A percentile compares a stretch with the other conserved stretches of the same genome.
Evolutionary conservation across 2,329 filamentous ascomycete species (phyloP).

Genomic region (Polychaeton citri): DNA sequence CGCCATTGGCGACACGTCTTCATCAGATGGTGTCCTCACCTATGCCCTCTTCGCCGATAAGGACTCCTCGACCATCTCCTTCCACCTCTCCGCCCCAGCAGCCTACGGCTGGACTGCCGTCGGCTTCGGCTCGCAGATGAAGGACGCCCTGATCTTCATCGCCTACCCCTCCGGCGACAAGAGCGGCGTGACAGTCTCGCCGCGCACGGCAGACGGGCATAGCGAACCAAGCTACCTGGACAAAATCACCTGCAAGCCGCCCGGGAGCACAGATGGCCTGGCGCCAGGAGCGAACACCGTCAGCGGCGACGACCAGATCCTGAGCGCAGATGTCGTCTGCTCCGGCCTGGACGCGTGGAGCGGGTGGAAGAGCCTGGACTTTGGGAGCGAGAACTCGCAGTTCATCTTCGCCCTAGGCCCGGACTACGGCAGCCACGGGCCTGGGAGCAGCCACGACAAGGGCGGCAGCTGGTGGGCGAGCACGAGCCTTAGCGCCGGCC

Average conservation of each 20-base stretch:
- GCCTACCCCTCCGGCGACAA: slow-evolving; percentile 24
- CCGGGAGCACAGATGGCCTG: slow-evolving; percentile 6
- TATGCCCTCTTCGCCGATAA: not conserved
- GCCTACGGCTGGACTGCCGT: slow-evolving; percentile 30
- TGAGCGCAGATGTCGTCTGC: slow-evolving; percentile 20
- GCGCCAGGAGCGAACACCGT: slow-evolving; percentile 5
- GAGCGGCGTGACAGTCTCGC: slow-evolving; percentile 24
- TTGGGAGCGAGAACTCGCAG: slow-evolving; percentile 13
- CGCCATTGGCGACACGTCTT: not conserved
- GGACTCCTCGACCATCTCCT: slow-evolving; percentile 8
- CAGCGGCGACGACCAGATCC: slow-evolving; percentile 8
- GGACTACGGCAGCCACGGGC: not conserved
- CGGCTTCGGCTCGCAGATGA: slow-evolving; percentile 29
- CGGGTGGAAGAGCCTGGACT: slow-evolving; percentile 17
- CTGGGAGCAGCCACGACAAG: not conserved
- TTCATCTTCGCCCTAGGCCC: slow-evolving; percentile 30
- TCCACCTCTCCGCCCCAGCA: slow-evolving; percentile 14
- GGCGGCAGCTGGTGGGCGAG: slow-evolving; percentile 11
- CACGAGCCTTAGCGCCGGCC: slow-evolving; percentile 16
- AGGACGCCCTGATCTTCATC: slow-evolving; percentile 28
- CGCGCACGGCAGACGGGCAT: slow-evolving; percentile 21
- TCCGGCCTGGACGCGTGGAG: slow-evolving; percentile 23
- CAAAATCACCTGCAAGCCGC: slow-evolving; percentile 13
- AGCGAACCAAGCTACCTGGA: slow-evolving; percentile 22
- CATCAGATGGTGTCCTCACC: not conserved